Conservation (phyloP, 2,329 filamentous ascomycete species). For the Zymoseptoria passerinii region DNA sequence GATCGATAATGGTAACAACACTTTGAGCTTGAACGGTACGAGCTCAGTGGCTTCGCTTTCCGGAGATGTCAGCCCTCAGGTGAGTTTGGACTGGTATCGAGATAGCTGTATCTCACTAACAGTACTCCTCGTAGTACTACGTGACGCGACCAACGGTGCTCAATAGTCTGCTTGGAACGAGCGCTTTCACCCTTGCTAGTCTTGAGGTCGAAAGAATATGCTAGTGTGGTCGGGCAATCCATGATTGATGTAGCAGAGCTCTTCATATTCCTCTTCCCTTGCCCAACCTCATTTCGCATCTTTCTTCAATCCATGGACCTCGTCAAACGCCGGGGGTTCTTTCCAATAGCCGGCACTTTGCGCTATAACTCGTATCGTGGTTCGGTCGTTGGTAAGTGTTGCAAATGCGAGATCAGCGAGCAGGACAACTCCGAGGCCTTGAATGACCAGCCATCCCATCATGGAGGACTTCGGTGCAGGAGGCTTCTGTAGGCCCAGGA, state of each 20-base stretch:
- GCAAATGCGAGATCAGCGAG: constrained; percentile 24
- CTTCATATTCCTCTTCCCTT: not conserved
- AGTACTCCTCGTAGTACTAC: constrained; percentile 33
- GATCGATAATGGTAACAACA: constrained; percentile 39
- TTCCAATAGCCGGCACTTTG: constrained; percentile 25
- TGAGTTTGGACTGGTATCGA: constrained; percentile 22
- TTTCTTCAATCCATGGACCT: constrained; percentile 11
- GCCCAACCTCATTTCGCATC: not conserved
- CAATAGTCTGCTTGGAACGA: constrained; percentile 35
- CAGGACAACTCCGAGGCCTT: constrained; percentile 29
- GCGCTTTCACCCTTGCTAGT: constrained; percentile 35
- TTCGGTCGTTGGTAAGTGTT: constrained; percentile 13
- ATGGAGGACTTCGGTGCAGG: constrained; percentile 23
- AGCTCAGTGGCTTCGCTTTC: constrained; percentile 46
- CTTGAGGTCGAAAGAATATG: constrained; percentile 27
- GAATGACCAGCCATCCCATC: constrained; percentile 28
- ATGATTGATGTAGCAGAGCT: not conserved
- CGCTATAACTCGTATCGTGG: constrained; percentile 19
- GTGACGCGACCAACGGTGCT: constrained; percentile 31
- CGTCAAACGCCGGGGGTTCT: constrained; percentile 16
- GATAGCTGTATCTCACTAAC: not conserved
- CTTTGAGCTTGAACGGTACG: constrained; percentile 33
- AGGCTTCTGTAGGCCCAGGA: constrained; percentile 25
- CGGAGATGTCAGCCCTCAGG: constrained; percentile 44
- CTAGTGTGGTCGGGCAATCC: not conserved